A percentile compares a stretch with the other conserved stretches of the same genome.
phyloP scores from a whole-genome alignment of 371 early-diverging fungal species.

The Mucor piriformis region DNA sequence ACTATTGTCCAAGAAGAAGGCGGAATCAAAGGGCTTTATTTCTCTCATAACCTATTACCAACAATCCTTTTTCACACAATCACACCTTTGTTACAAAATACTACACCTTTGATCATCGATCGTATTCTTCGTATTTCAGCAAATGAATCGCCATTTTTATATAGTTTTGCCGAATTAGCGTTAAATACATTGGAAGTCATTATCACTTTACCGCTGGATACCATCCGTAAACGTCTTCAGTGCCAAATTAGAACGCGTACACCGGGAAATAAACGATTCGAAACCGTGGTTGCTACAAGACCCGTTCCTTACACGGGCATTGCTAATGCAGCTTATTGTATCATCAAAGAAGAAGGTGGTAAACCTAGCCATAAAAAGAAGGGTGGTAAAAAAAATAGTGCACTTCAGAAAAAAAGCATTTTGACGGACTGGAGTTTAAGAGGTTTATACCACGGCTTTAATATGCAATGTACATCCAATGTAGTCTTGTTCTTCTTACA shows the following conservation, averaged over 20 bases:
- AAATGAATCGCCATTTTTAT: constrained; percentile 67
- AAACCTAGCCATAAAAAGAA: constrained; percentile 23
- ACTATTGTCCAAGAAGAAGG: constrained; percentile 85
- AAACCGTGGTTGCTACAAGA: constrained; percentile 75
- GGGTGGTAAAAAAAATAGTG: constrained; percentile 9
- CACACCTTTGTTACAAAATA: constrained; percentile 72
- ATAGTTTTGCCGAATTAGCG: constrained; percentile 68
- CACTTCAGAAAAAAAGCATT: constrained; percentile 22
- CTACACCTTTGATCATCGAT: constrained; percentile 73
- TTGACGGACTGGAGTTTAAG: constrained; percentile 63
- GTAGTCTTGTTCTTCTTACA: constrained; percentile 65
- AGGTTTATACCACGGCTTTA: constrained; percentile 80
- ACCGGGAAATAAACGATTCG: constrained; percentile 64
- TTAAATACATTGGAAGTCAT: constrained; percentile 72
- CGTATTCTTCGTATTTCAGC: constrained; percentile 69
- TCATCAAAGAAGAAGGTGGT: constrained; percentile 86
- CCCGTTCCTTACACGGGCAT: constrained; percentile 87
- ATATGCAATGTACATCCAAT: constrained; percentile 69
- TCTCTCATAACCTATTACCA: constrained; percentile 70
- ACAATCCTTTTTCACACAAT: constrained; percentile 78
- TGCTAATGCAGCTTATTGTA: constrained; percentile 74
- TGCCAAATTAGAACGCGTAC: constrained; percentile 69
- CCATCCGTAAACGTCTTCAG: constrained; percentile 84
- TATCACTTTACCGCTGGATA: constrained; percentile 87
- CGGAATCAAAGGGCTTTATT: constrained; percentile 71